Conservation (phyloP, 202 grass and related monocot species). For the Zoysia matrella region DNA sequence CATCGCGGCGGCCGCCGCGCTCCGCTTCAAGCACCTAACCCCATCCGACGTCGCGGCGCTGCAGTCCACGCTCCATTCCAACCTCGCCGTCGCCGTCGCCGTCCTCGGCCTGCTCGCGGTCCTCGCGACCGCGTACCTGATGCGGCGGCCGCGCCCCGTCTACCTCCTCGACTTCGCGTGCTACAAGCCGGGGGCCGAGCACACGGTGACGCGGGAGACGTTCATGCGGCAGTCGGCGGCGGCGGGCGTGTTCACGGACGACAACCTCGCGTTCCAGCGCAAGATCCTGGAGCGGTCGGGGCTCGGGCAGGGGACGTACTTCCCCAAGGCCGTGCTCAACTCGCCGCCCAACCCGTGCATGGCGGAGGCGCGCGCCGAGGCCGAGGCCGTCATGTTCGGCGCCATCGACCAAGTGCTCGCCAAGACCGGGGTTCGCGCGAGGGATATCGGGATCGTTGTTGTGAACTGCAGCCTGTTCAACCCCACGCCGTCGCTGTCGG, state of each 20-base stretch:
- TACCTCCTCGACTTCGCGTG: constrained; percentile 90
- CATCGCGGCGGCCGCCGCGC: too few relatives aligned
- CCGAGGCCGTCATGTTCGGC: constrained; percentile 83
- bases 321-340: constrained; percentile 61
- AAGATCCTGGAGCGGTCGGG: constrained; percentile 78
- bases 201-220: constrained; percentile 60
- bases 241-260: constrained; percentile 60
- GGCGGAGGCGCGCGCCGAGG: constrained; percentile 79
- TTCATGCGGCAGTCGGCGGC: constrained; percentile 60
- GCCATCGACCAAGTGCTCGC: constrained; percentile 68
- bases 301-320: constrained; percentile 73
- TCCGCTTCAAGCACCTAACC: too few relatives aligned
- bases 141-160: constrained; percentile 52
- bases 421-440: constrained; percentile 62
- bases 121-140: constrained; percentile 46
- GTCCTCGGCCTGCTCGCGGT: not conserved
- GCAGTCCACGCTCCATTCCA: not conserved
- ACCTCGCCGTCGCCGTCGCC: constrained; percentile 29
- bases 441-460: constrained; percentile 70
- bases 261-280: constrained; percentile 74
- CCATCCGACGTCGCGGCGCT: too few relatives aligned
- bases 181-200: constrained; percentile 49
- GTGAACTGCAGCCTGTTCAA: constrained; percentile 35
- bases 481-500: constrained; percentile 67
- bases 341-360: constrained; percentile 78